Conservation (phyloP, 2,329 filamentous ascomycete species). For the Teratosphaeria nubilosa region DNA sequence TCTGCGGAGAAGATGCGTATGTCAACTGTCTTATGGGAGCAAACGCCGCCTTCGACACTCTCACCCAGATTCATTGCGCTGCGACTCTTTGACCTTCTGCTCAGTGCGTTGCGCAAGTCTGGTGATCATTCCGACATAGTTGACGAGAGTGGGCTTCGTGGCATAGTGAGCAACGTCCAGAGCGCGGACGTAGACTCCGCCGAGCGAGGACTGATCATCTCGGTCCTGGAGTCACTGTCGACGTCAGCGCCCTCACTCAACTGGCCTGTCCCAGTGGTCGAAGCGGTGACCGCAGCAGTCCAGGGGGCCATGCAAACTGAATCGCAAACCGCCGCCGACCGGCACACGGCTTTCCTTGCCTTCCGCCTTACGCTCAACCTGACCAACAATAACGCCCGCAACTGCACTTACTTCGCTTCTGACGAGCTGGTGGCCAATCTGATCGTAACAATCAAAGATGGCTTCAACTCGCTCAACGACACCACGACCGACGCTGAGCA, state of each 20-base stretch:
- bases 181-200: conserved; percentile 17
- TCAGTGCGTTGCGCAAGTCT: conserved; percentile 36
- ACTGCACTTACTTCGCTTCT: conserved; percentile 58
- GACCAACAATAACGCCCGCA: conserved; percentile 66
- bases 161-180: conserved; percentile 8
- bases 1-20: conserved; percentile 36
- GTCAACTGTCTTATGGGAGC: conserved; percentile 51
- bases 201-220: conserved; percentile 39
- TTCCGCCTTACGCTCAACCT: conserved; percentile 72
- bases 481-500: conserved; percentile 26
- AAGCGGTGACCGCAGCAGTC: conserved; percentile 3
- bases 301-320: conserved; percentile 8
- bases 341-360: conserved; percentile 31
- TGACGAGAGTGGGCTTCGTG: conserved; percentile 12
- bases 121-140: conserved; percentile 43
- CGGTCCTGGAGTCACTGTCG: conserved; percentile 26
- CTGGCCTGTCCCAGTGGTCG: conserved; percentile 16
- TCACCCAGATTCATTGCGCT: conserved; percentile 56
- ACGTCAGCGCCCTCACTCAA: conserved; percentile 11
- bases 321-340: neutral
- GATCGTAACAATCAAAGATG: conserved; percentile 13
- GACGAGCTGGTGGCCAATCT: conserved; percentile 39
- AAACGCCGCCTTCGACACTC: conserved; percentile 37
- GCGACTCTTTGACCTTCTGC: conserved; percentile 51
- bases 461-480: conserved; percentile 19